Base-by-base conservation (phyloP, 2,329 filamentous ascomycete genomes). In the Calonectria pseudoturangicola region DNA sequence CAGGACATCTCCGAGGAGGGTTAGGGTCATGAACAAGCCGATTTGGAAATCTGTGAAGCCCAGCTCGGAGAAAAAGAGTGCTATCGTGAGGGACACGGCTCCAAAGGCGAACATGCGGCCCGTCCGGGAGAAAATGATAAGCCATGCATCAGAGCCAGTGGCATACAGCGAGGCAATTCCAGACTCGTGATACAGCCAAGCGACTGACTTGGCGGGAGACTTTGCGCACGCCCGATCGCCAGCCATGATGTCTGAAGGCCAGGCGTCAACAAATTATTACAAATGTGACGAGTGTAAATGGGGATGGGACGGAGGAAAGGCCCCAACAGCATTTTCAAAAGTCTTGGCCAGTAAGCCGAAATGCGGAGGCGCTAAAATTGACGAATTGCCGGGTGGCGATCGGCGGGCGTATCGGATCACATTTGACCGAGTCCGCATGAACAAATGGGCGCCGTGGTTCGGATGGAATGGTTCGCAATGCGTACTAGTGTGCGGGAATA, bases 31-130 rank as follows among this genome's bases (percentile, higher is more conserved):
- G 76, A 93, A 92, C 8, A 92, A 79, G 7, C 91, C 91, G 71
- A 93, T 92, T 27, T 85, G 87, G 30, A 88, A 84, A 79, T 92
- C 91, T 0, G 90, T 85, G 67, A 92, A 87, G 0, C 84, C 82
- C 15, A 93, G 82, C 25, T 88, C 86, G 8, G 89, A 87, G 64
- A 93, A 88, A 79, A 92, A 92, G 18, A 91, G 88, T 13, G 90
- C 91, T 54, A 93, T 85, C 65, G 92, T 89, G 54, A 93, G 85
- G 0, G 90, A 88, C 25, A 88, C 89, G 68, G 89, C 88, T 60
- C 91, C 91, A 74, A 92, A 92, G n/a, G 91, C 90, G 75, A 92
- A 90, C 83, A 93, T 89, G 67, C 91, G 91, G 71, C 84, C 86
- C 30, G 84, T 84, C 28, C 90, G 78, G 8, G 78, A 75, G 33